Conservation (phyloP, 2,329 filamentous ascomycete species). For the Clarireedia paspali region DNA sequence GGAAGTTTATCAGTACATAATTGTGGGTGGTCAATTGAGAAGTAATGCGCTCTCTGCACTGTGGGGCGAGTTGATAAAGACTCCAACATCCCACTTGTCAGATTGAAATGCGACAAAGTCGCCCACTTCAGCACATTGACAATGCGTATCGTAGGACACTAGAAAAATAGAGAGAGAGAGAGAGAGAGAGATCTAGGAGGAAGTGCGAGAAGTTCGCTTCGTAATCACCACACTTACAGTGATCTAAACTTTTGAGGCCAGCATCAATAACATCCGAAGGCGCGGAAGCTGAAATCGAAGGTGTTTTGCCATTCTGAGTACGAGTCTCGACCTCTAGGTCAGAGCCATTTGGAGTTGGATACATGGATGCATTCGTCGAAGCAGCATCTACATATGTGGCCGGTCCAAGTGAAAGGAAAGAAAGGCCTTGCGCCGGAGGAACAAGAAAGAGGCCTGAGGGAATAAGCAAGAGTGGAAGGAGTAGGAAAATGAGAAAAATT, state of each 20-base stretch:
- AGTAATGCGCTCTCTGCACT: neutral
- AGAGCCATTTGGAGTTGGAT: constrained; percentile 28
- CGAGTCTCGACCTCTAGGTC: constrained; percentile 27
- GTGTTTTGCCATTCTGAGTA: constrained; percentile 18
- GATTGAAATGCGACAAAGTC: too few relatives aligned
- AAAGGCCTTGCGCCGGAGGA: too few relatives aligned
- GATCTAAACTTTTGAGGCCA: constrained; percentile 71
- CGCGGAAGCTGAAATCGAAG: constrained; percentile 23
- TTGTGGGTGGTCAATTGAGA: neutral
- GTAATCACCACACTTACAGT: constrained; percentile 45
- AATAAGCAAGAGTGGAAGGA: constrained; percentile 4
- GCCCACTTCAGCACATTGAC: too few relatives aligned
- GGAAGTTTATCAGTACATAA: constrained; percentile 4
- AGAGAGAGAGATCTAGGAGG: too few relatives aligned
- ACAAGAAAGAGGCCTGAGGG: neutral
- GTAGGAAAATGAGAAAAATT: neutral
- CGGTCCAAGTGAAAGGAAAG: too few relatives aligned
- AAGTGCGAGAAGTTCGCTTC: neutral
- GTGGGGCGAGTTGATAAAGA: neutral
- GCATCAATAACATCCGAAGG: constrained; percentile 49
- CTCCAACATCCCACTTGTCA: too few relatives aligned
- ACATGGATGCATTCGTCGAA: constrained; percentile 29
- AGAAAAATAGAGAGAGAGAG: neutral
- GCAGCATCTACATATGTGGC: constrained; percentile 18
- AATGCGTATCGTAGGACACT: neutral